Base-by-base conservation (phyloP, 2,329 filamentous ascomycete species). In the Curvularia lunata region DNA sequence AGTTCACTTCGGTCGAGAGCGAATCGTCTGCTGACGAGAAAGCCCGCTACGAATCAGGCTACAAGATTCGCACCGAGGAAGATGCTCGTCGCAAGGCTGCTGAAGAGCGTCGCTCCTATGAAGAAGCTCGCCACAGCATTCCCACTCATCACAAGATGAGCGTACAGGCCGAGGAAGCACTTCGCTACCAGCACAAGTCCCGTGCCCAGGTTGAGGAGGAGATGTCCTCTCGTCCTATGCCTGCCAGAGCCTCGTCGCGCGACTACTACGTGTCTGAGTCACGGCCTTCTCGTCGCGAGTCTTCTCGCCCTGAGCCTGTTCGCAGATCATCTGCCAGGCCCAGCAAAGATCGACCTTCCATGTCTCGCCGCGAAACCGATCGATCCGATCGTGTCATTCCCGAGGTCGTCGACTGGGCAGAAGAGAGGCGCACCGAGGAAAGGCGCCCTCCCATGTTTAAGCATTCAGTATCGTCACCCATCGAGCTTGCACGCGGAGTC, bases 401-500 rank as follows among this genome's bases (percentile, higher is more conserved):
- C 32, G 69, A 76, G 48, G 72, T 75, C 38, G 70, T 75, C 7
- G 71, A 76, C 25, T 76, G 70, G 72, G 64, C 63, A 13, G 68
- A 70, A 0, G 62, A 70, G 27, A 62, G 67, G 43, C 61, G 61
- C 23, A 46, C 27, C 13, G 56, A 58, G 34, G 56, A 58, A 30
- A 58, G 71, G 63, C 59, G 55, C 16, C 62, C 65, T 23, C 75
- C 79, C 2, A 45, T 71, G 4, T 73, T 82, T 56, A 75, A 75
- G 54, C 74, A 78, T 10, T 75, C 78, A 19, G 58, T 59, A 32
- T 77, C 76, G 7, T 76, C 75, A 23, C 73, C 75, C n/a, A 67
- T 73, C 42, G 73, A 73, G 40, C 54, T 71, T 18, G 66, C 65
- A 28, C 66, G 67, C 18, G 30, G 53, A 28, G 57, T 62, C 28